phyloP scores from a whole-genome alignment of 176 grass and related monocot species.

The maize (Zea mays) region DNA sequence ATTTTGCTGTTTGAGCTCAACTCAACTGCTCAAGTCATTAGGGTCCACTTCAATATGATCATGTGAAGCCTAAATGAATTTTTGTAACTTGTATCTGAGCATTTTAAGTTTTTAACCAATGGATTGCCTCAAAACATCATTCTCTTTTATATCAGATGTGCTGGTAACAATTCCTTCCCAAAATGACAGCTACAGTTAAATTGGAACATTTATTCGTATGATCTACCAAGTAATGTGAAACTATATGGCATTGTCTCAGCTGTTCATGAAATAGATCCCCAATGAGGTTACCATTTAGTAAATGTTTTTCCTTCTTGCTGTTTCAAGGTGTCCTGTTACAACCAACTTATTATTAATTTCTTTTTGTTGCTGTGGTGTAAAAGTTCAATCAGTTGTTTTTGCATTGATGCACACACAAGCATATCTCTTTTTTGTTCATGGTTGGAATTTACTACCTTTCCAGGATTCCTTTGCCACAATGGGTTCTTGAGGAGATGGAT shows the following conservation, averaged over 20 bases:
- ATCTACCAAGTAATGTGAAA: not conserved
- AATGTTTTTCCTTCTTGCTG: conserved; percentile 5
- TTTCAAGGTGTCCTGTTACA: conserved; percentile 1
- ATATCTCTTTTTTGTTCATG: conserved; percentile 23
- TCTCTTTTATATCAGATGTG: not conserved
- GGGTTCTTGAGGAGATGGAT: conserved; percentile 79
- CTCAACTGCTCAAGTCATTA: not conserved
- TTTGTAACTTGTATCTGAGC: not conserved
- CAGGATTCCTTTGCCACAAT: conserved; percentile 75
- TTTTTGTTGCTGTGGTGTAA: not conserved
- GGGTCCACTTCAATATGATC: not conserved
- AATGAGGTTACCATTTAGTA: conserved; percentile 6
- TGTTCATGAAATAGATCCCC: not conserved
- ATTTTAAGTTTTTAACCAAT: not conserved
- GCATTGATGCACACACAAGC: not conserved
- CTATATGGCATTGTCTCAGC: not conserved
- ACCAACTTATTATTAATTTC: not conserved
- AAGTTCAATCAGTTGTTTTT: not conserved
- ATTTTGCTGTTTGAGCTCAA: not conserved
- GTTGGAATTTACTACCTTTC: conserved; percentile 8
- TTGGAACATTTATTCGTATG: conserved; percentile 14
- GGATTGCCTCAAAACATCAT: not conserved
- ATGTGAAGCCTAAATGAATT: not conserved
- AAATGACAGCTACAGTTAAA: not conserved
- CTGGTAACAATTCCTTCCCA: not conserved